Evolutionary conservation across 345 rosid genomes (phyloP).

Genomic region (Clarkia xantiana): DNA sequence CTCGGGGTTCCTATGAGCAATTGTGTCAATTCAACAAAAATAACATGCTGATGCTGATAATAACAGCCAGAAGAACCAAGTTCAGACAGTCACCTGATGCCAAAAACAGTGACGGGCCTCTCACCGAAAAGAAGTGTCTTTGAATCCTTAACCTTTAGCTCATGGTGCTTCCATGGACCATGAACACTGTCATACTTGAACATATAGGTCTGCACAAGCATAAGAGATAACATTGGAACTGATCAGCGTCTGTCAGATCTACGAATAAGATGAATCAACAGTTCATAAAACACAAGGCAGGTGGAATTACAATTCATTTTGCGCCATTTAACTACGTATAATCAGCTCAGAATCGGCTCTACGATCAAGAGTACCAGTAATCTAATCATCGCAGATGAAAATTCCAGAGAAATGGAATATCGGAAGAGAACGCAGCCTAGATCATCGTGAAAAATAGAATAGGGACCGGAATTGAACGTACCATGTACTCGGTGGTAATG

Average conservation of each 20-base stretch:
- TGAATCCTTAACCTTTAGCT: conserved; percentile 36
- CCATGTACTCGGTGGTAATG: conserved; percentile 9
- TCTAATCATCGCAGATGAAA: no score
- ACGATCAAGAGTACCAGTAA: no score
- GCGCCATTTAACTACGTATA: background rate
- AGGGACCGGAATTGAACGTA: background rate
- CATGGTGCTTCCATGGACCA: conserved; percentile 54
- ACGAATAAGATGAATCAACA: no score
- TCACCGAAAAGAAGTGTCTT: conserved; percentile 54
- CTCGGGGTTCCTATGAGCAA: conserved; percentile 38
- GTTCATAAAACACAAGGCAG: background rate
- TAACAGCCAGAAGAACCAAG: background rate
- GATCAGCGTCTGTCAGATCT: no score
- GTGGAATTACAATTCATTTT: no score
- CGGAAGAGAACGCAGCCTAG: background rate
- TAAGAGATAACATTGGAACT: no score
- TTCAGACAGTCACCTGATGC: conserved; percentile 19
- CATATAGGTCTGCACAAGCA: conserved; percentile 29
- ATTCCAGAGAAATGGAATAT: no score
- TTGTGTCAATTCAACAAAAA: background rate
- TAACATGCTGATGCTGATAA: no score
- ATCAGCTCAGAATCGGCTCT: background rate
- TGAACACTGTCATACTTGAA: conserved; percentile 57
- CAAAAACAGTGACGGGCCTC: conserved; percentile 41
- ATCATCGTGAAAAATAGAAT: background rate